Evolutionary conservation across 495 filamentous ascomycete species (phyloP), one percentile per base, ranked within the genome.

Genomic region (Penicillium cataractarum): DNA sequence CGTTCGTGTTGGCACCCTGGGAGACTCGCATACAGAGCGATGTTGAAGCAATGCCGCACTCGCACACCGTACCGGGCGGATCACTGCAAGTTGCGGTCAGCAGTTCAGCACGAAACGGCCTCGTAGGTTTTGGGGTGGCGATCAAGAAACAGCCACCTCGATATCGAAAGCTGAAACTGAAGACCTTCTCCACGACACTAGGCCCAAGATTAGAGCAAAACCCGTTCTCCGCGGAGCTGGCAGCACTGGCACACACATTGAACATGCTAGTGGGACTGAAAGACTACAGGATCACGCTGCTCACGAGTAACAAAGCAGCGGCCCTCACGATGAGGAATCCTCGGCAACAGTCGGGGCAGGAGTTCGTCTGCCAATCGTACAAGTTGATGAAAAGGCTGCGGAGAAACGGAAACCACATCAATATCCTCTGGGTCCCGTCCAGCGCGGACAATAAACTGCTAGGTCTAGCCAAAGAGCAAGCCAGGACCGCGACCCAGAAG

Each of bases 381-480:
- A 66, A 66, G 61, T 56, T 68, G n/a, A 68, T 66, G 1, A 67
- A 33, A 32, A 71, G 60, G 52, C 50, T 68, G 13, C 63, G 32
- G 58, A 68, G 58, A 60, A 27, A 68, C n/a, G 53, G 63, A 55
- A 71, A 64, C 52, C 26, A 27, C 4, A 63, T 71, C 50, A 57
- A 49, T 4, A 49, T 68, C 49, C 50, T 0, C n/a, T 68, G 50
- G 60, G 24, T 68, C 65, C 57, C 60, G 3, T 62, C 54, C 6
- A 65, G 55, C 60, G 51, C 60, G 49, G 50, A 71, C 26, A 65
- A 68, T n/a, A 58, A 64, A 50, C 58, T 71, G 58, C 26, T 66
- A 27, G 61, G 68, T 15, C 65, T 71, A 56, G 65, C 65, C 8
- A 71, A 70, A 63, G 65, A 66, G 55, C 65, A 71, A 63, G 65